Evolutionary conservation across 1,284 basidiomycete genomes (phyloP), one percentile per base, ranked within the genome.

Genomic region (Inonotus hispidus): DNA sequence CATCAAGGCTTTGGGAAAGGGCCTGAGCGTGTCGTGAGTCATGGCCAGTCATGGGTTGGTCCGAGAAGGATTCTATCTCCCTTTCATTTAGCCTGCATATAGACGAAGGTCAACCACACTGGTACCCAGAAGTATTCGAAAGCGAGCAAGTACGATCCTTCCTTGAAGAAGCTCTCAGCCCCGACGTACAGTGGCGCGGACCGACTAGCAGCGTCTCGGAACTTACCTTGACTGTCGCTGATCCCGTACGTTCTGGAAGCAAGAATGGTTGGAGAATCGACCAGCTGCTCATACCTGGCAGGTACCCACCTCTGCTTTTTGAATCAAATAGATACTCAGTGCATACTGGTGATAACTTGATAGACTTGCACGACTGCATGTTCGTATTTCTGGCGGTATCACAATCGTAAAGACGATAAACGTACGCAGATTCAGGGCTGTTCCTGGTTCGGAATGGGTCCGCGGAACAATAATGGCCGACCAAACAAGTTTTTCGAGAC

Each of bases 221-320:
- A 1, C 91, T 91, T 68, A 90, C 85, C 1, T 69, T 92, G 49
- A 92, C 89, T 0, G 83, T 86, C 1, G 78, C 82, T 2, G 74
- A 79, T 39, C 89, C 91, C 1, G 64, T 72, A 1, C 88, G 89
- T 67, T 83, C 80, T 59, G 87, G 87, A 1, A 75, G 85, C 2
- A 69, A 90, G 58, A 77, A 84, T 66, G 88, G 88, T 1, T 90
- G 82, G 79, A 78, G 71, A 56, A 80, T 93, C 38, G 74, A 80
- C 52, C 73, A 75, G 37, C 68, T 90, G 38, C 64, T 66, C 1
- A 70, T 79, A 23, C 86, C 87, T 32, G 91, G 90, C 56, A 75
- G 86, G 86, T 85, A 62, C 62, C 77, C 68, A 11, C 7, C 50
- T 55, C 19, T 32, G 53, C 11, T 21, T n/a, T n/a, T n/a, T n/a